These are phyloP conservation scores for Trypanosoma platydactyli DNA, from an alignment of 208 protist genomes.

Conservation along the genomic window DNA sequence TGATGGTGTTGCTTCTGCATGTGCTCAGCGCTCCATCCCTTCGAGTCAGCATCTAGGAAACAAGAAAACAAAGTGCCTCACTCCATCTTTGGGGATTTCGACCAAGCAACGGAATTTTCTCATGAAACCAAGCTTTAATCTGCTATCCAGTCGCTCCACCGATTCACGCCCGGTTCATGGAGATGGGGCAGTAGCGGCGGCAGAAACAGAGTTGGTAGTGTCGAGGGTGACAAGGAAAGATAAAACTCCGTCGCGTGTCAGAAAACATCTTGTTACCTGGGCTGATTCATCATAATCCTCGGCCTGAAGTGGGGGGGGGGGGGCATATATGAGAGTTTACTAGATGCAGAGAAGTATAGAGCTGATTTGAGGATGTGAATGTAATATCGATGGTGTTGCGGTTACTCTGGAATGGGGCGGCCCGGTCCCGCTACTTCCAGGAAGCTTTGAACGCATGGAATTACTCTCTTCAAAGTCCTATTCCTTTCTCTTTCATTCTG, in stretches of 20 bases:
- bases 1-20: no score
- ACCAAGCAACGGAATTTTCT: background rate
- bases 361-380: background rate
- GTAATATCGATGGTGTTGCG: no score
- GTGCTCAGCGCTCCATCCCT: no score
- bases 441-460: no score
- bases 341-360: constrained; percentile 1
- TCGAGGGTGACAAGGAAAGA: background rate
- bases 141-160: constrained; percentile 1
- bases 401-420: no score
- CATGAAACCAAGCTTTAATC: constrained; percentile 3
- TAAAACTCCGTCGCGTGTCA: background rate
- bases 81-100: background rate
- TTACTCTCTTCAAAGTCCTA: no score
- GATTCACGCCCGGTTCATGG: background rate
- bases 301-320: background rate
- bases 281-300: constrained; percentile 3
- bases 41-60: no score
- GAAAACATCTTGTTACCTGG: constrained; percentile 8
- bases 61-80: background rate
- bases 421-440: no score
- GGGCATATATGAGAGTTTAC: background rate
- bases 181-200: background rate
- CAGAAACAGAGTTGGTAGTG: background rate
- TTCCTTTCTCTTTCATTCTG: no score